A percentile compares a stretch with the other conserved stretches of the same genome.
Conservation (phyloP, 305 asterid genomes). For the Solanum hybrid region DNA sequence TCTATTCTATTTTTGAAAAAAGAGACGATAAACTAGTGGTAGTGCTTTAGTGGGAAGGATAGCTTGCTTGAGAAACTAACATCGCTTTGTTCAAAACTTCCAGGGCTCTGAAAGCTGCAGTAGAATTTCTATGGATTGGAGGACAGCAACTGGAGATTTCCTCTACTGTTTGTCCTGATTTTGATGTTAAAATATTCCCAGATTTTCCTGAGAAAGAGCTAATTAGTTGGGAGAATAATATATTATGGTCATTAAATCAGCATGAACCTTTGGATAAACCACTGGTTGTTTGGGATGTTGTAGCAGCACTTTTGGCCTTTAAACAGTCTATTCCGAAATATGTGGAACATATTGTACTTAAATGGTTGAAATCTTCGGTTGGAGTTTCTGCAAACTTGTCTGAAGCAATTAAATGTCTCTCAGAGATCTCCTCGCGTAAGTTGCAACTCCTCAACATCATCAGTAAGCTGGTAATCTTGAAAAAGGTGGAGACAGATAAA, state of each 20-base stretch:
- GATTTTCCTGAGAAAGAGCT: constrained; percentile 55
- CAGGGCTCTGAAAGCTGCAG: constrained; percentile 65
- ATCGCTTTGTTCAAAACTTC: background rate
- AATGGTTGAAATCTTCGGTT: constrained; percentile 52
- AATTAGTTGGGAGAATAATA: constrained; percentile 53
- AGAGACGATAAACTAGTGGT: background rate
- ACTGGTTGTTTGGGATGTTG: constrained; percentile 64
- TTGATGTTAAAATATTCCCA: constrained; percentile 30
- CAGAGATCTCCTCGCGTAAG: constrained; percentile 52
- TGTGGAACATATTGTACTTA: constrained; percentile 38
- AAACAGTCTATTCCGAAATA: constrained; percentile 43
- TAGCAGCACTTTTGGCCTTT: constrained; percentile 60
- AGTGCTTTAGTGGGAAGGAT: background rate
- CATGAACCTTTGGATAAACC: constrained; percentile 35
- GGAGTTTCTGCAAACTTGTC: constrained; percentile 27
- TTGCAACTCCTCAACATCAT: constrained; percentile 64
- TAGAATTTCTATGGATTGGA: constrained; percentile 83
- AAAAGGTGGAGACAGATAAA: constrained; percentile 24
- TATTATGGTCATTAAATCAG: constrained; percentile 53
- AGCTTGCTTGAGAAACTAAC: constrained; percentile 3
- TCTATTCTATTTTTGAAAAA: background rate
- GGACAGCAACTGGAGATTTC: constrained; percentile 70
- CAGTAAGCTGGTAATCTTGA: constrained; percentile 48
- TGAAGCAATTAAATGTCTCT: constrained; percentile 29
- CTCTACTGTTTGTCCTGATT: constrained; percentile 23